A percentile compares a stretch with the other conserved stretches of the same genome.
Conservation (phyloP, 306 rosid species). For the Quercus variabilis region DNA sequence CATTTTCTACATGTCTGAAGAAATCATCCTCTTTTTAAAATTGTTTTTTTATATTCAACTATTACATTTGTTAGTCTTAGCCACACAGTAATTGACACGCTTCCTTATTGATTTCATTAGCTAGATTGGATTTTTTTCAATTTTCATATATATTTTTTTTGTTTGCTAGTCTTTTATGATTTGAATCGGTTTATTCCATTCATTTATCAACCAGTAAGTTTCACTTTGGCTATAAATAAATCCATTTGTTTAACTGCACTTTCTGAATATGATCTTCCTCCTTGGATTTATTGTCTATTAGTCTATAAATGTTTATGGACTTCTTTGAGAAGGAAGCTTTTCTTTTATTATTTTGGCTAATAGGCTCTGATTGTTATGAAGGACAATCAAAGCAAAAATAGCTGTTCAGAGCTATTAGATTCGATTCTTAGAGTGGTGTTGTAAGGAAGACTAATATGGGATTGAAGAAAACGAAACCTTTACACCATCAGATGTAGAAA, state of each 20-base stretch:
- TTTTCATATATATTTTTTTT: neutral
- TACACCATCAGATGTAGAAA: constrained; percentile 86
- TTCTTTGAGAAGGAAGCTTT: neutral
- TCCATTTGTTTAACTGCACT: neutral
- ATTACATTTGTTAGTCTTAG: neutral
- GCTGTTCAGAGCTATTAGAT: neutral
- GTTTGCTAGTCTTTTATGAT: no score
- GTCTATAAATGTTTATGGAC: neutral
- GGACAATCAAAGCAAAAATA: neutral
- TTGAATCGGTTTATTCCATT: no score
- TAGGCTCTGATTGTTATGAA: neutral
- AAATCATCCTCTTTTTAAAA: neutral
- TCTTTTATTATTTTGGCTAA: neutral
- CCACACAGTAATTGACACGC: neutral
- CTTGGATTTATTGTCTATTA: neutral
- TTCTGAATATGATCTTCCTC: neutral
- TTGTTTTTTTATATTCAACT: neutral
- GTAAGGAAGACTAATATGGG: neutral
- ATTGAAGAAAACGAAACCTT: constrained; percentile 36
- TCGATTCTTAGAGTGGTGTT: neutral
- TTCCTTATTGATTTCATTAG: neutral
- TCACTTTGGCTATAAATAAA: neutral
- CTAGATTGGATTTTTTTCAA: neutral
- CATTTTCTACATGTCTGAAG: constrained; percentile 3
- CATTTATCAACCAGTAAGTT: no score